Percentiles rank a stretch among this genome's conserved stretches.
Conservation (phyloP, 108 stramenopile species). For the Nannochloropsis oceanica region DNA sequence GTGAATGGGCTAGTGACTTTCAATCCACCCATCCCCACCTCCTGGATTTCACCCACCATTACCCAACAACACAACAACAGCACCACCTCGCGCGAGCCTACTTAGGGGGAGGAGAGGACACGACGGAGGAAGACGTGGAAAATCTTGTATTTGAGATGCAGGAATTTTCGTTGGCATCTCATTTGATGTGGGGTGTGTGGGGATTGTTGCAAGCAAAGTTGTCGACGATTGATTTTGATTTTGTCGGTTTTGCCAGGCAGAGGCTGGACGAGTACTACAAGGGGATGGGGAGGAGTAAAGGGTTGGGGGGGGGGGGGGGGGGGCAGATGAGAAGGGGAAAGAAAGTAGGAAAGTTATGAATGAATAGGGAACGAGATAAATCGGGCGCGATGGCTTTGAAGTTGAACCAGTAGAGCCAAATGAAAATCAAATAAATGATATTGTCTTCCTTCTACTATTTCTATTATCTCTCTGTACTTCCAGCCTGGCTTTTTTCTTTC, state of each 20-base stretch:
- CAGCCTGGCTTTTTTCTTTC: no score
- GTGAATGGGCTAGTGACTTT: constrained; percentile 41
- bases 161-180: constrained; percentile 25
- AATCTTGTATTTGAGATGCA: constrained; percentile 8
- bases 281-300: neutral
- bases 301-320: neutral
- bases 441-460: no score
- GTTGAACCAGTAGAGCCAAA: no score
- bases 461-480: no score
- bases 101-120: neutral
- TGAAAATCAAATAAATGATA: no score
- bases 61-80: neutral
- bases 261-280: neutral
- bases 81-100: neutral
- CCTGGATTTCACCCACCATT: neutral
- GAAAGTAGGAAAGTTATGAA: neutral
- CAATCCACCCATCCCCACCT: constrained; percentile 1
- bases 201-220: constrained; percentile 14
- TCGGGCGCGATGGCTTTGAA: no score
- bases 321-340: neutral
- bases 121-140: neutral
- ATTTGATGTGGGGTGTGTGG: constrained; percentile 36
- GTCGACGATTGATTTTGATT: constrained; percentile 9
- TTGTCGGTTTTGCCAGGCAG: neutral
- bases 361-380: neutral